Evolutionary conservation across 306 rosid species (phyloP), one percentile per base, ranked within the genome.

Genomic region (Lathyrus aphaca): DNA sequence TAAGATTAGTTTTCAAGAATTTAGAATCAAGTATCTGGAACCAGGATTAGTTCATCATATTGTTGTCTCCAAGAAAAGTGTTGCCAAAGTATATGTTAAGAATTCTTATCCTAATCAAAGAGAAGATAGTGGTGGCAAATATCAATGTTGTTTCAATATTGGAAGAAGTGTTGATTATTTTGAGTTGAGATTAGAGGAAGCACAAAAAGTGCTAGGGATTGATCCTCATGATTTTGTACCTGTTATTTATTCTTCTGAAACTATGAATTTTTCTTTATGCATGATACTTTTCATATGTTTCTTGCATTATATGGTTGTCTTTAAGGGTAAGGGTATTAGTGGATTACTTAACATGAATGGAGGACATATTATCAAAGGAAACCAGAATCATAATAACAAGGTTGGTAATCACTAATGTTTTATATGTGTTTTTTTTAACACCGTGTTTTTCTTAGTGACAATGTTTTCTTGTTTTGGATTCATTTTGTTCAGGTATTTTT

Each of bases 161-260:
- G 96, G 93, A 74, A 92, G 93, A 74, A 92, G 96, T 76, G 83
- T 89, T 59, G 98, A 92, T 55, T 89, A 88, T 55, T 92, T 92
- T 53, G 98, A 89, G 91, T 95, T 87, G 79, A 92, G 90, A 85
- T 73, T 92, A 77, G 95, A 92, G 84, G 98, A 92, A 80, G 95
- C 96, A 17, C 96, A 92, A 75, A 92, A 88, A 73, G 85, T 87
- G 32, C 53, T 92, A 42, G 89, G 90, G 72, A 82, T 89, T 56
- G 89, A 92, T 67, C 69, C 93, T 54, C 98, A 86, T 75, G 85
- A 89, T 85, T 83, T 69, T 85, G 80, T 92, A 64, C 98, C 98
- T 50, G 98, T 92, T 11, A 89, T 87, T 27, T 92, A 92, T 74
- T 80, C 79, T 68, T 83, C 64, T 86, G 79, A 32, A 32, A 32